These are phyloP conservation scores for Adiantum capillusveneris DNA, from an alignment of 75 land plant genomes.

Conservation along the genomic window DNA sequence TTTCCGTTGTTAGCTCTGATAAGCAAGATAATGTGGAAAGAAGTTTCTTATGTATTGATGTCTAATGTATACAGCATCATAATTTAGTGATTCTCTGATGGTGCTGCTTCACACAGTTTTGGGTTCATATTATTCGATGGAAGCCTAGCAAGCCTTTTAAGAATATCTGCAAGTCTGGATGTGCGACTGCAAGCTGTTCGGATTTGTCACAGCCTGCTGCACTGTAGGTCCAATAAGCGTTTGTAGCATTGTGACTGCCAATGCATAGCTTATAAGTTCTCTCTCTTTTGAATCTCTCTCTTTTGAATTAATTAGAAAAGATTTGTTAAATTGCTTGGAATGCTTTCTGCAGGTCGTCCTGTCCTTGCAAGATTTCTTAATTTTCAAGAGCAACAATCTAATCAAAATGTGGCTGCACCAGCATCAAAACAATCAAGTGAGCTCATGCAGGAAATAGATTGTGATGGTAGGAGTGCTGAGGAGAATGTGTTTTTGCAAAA, in stretches of 20 bases:
- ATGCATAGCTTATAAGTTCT: not conserved
- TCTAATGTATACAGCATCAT: too few species aligned
- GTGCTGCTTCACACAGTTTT: not conserved
- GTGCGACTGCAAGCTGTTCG: conserved; percentile 1
- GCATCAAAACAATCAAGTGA: too few species aligned
- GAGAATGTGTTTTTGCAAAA: not conserved
- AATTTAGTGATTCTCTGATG: not conserved
- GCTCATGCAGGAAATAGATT: too few species aligned
- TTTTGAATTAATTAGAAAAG: too few species aligned
- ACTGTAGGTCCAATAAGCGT: not conserved
- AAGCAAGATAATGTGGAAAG: too few species aligned
- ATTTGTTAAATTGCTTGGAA: not conserved
- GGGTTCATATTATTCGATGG: not conserved
- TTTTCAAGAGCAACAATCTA: too few species aligned
- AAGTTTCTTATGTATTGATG: too few species aligned
- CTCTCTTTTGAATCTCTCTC: too few species aligned
- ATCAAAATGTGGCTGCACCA: too few species aligned
- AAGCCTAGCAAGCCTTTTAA: not conserved
- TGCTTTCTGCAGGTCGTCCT: not conserved
- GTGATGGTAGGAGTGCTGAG: not conserved
- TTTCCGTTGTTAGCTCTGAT: too few species aligned
- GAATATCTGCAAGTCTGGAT: not conserved
- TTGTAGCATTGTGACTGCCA: not conserved
- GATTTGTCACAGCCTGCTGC: not conserved
- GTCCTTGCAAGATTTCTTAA: not conserved